Conservation (phyloP, 2,329 filamentous ascomycete species). For the Aureobasidium musti region DNA sequence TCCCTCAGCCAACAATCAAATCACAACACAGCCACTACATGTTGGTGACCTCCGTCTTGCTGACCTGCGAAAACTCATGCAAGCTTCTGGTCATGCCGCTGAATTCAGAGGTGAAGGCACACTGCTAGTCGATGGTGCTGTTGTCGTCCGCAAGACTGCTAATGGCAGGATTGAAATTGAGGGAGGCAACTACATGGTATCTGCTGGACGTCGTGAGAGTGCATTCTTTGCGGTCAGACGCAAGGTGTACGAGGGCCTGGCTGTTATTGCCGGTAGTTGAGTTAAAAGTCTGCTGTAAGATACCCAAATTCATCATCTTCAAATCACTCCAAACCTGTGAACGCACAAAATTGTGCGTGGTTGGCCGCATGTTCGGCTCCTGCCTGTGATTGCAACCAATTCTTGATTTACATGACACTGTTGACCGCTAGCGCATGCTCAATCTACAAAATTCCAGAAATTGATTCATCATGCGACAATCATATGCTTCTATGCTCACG, state of each 20-base stretch:
- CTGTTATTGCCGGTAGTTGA: slow-evolving; percentile 77
- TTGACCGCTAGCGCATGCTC: not conserved
- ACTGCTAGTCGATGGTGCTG: slow-evolving; percentile 81
- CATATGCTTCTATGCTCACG: not conserved
- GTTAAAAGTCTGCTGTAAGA: slow-evolving; percentile 31
- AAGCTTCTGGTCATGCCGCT: slow-evolving; percentile 76
- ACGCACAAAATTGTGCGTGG: slow-evolving; percentile 12
- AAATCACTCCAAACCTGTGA: not conserved
- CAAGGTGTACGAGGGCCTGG: slow-evolving; percentile 91
- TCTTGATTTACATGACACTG: not conserved
- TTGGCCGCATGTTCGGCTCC: not conserved
- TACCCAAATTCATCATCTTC: slow-evolving; percentile 14
- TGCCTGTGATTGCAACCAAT: not conserved
- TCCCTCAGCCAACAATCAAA: slow-evolving; percentile 63
- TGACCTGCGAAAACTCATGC: slow-evolving; percentile 82
- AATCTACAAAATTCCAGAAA: not conserved
- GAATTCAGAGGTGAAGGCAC: slow-evolving; percentile 94
- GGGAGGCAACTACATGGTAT: slow-evolving; percentile 62
- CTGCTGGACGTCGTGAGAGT: slow-evolving; percentile 52
- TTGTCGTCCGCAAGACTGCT: slow-evolving; percentile 84
- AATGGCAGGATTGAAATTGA: slow-evolving; percentile 89
- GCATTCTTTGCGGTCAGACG: slow-evolving; percentile 86
- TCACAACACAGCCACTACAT: slow-evolving; percentile 83
- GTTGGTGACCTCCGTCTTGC: slow-evolving; percentile 90
- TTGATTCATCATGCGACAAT: not conserved